Percentiles rank a stretch among this genome's conserved stretches.
These are phyloP conservation scores for Glaciozyma antarctica DNA, from an alignment of 768 basidiomycete genomes.

Conservation along the genomic window DNA sequence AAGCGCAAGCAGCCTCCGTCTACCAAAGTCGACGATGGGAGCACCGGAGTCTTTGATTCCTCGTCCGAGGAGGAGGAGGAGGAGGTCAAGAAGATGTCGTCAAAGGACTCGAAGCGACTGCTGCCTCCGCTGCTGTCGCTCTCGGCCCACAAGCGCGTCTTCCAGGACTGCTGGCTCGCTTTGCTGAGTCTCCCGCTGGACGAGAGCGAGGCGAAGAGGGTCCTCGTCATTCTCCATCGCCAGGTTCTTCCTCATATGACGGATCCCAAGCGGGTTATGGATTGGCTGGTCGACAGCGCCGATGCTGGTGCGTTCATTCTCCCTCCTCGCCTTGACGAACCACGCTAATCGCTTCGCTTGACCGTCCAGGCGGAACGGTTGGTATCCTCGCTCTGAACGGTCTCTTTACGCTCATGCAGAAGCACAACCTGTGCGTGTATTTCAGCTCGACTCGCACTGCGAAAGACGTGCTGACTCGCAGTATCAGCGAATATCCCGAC, in stretches of 20 bases:
- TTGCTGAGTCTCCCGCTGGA: constrained; percentile 46
- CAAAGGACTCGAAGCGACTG: constrained; percentile 49
- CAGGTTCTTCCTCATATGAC: constrained; percentile 76
- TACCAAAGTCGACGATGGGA: constrained; percentile 44
- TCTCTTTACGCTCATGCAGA: constrained; percentile 77
- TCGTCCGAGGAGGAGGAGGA: constrained; percentile 37
- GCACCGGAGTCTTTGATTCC: constrained; percentile 49
- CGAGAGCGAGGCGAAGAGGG: constrained; percentile 46
- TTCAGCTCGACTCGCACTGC: not conserved
- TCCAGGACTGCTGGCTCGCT: constrained; percentile 69
- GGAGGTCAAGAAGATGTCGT: constrained; percentile 39
- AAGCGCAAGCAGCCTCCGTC: constrained; percentile 35
- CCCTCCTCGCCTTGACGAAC: not conserved
- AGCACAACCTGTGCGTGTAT: constrained; percentile 77
- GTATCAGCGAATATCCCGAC: constrained; percentile 78
- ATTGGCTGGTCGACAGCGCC: constrained; percentile 69
- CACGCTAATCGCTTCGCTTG: not conserved
- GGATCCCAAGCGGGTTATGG: constrained; percentile 69
- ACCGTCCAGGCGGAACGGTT: constrained; percentile 58
- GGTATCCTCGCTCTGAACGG: constrained; percentile 86
- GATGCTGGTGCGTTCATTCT: not conserved
- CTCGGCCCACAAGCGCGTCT: constrained; percentile 66
- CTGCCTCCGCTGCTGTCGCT: constrained; percentile 52
- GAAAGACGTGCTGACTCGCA: not conserved
- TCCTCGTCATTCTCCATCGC: constrained; percentile 70